Conservation (phyloP, 2,329 filamentous ascomycete genomes). For the Diaporthe capsici region DNA sequence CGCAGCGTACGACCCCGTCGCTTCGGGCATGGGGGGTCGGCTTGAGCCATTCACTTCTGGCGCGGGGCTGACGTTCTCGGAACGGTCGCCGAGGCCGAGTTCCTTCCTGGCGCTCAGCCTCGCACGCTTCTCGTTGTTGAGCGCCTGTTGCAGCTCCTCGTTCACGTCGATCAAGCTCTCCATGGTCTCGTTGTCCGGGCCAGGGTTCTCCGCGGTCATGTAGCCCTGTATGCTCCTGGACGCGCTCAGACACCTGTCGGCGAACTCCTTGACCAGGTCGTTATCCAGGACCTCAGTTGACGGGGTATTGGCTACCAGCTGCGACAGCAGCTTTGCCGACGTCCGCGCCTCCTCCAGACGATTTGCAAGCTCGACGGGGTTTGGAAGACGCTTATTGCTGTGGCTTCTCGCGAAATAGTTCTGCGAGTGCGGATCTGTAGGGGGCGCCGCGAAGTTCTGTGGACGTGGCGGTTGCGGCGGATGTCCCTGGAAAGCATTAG, state of each 20-base stretch:
- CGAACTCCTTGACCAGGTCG: conserved; percentile 94
- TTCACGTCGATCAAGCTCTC: conserved; percentile 94
- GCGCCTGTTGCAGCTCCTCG: conserved; percentile 86
- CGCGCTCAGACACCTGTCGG: conserved; percentile 85
- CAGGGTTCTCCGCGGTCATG: conserved; percentile 83
- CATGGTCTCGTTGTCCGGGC: conserved; percentile 94
- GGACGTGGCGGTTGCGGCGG: conserved; percentile 49
- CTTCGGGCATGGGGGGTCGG: conserved; percentile 33
- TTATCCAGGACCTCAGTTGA: conserved; percentile 81
- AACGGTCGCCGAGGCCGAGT: conserved; percentile 56
- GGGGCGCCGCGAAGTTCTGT: conserved; percentile 59
- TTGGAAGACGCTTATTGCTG: conserved; percentile 68
- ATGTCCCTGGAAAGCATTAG: conserved; percentile 44
- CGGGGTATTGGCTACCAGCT: conserved; percentile 90
- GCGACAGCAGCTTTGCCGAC: conserved; percentile 90
- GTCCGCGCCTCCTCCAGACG: conserved; percentile 92
- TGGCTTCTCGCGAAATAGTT: conserved; percentile 72
- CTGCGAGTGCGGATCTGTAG: conserved; percentile 60
- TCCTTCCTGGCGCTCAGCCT: conserved; percentile 75
- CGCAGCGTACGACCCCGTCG: conserved; percentile 33
- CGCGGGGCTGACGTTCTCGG: conserved; percentile 48
- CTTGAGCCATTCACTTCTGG: conserved; percentile 44
- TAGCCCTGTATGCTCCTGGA: conserved; percentile 87
- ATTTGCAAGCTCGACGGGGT: conserved; percentile 82
- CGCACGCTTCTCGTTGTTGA: conserved; percentile 88